Base-by-base conservation (phyloP, 2,329 filamentous ascomycete species). In the Trichophyton verrucosum region DNA sequence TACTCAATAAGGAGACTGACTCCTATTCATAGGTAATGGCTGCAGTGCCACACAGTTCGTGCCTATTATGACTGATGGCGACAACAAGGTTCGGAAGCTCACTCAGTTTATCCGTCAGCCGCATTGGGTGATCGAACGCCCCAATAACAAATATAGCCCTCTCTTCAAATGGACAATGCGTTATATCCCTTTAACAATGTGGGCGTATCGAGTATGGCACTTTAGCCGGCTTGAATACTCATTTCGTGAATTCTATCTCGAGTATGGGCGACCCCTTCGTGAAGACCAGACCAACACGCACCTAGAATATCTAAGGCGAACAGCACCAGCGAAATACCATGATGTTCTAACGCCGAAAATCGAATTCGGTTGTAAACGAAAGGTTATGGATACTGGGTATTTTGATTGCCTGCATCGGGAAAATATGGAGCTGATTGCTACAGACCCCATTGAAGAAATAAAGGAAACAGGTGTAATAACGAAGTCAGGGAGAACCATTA, bases 81-180 rank as follows among this genome's bases (percentile, higher is more conserved):
- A 69, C 1, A 66, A 65, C 11, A 68, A 73, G 3, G 76, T 72
- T 8, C 72, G 68, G 20, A 73, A 71, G 24, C 68, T 79, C 22
- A 76, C 73, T 0, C 78, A 81, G 57, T 80, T 81, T 64, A 74
- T 70, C n/a, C 75, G 78, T 7, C 78, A 80, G 67, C 70, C 79
- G 3, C 80, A 81, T 62, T 81, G 76, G 70, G 70, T 81, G 1
- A 70, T 74, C 1, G 75, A 77, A 56, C 72, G 77, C 9, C 71
- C 74, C 0, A 79, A 78, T 58, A 75, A 73, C 0, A 61, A 68
- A 55, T 80, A 79, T 63, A 70, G 72, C 0, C 17, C 67, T 0
- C 59, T 68, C 0, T 78, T 78, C 68, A 75, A 77, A 64, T 70
- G 68, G n/a, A 62, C 73, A 1, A 77, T 80, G 76, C 70, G 72